Conservation (phyloP, 1,284 basidiomycete genomes). For the Cystobasidiaceae sp. region DNA sequence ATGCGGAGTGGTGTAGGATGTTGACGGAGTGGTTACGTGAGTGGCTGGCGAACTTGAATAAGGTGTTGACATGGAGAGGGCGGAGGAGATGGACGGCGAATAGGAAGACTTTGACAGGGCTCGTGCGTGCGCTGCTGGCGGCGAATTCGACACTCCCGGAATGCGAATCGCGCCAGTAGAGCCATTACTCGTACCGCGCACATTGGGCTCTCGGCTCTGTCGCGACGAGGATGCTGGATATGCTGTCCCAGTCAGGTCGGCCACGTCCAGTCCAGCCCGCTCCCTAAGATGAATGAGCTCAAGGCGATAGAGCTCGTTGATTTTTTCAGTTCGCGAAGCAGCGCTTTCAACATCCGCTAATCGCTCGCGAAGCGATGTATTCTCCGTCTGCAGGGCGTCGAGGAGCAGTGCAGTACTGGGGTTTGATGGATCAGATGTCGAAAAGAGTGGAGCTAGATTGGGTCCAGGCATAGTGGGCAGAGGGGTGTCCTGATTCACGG, state of each 20-base stretch:
- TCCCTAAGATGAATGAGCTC: slow-evolving; percentile 11
- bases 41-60: slow-evolving; percentile 21
- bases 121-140: slow-evolving; percentile 5
- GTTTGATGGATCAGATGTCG: slow-evolving; percentile 11
- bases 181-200: neutral
- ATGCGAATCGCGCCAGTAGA: slow-evolving; percentile 6
- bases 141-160: slow-evolving; percentile 7
- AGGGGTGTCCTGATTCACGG: neutral
- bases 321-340: neutral
- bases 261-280: slow-evolving; percentile 11
- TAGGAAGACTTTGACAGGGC: slow-evolving; percentile 15
- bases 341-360: slow-evolving; percentile 5
- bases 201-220: neutral
- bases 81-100: slow-evolving; percentile 22
- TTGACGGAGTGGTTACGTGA: slow-evolving; percentile 16
- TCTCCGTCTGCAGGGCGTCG: slow-evolving; percentile 16
- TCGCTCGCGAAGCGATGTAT: slow-evolving; percentile 1
- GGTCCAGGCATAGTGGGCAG: slow-evolving; percentile 10
- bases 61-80: slow-evolving; percentile 14
- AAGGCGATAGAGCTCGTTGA: slow-evolving; percentile 13
- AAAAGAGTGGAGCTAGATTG: slow-evolving; percentile 6
- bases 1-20: slow-evolving; percentile 22
- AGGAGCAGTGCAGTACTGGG: slow-evolving; percentile 14
- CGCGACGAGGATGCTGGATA: neutral
- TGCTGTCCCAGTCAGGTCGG: neutral